Evolutionary conservation across 2,329 filamentous ascomycete species (phyloP), one percentile per base, ranked within the genome.

Genomic region (Pseudogymnoascus sp.): DNA sequence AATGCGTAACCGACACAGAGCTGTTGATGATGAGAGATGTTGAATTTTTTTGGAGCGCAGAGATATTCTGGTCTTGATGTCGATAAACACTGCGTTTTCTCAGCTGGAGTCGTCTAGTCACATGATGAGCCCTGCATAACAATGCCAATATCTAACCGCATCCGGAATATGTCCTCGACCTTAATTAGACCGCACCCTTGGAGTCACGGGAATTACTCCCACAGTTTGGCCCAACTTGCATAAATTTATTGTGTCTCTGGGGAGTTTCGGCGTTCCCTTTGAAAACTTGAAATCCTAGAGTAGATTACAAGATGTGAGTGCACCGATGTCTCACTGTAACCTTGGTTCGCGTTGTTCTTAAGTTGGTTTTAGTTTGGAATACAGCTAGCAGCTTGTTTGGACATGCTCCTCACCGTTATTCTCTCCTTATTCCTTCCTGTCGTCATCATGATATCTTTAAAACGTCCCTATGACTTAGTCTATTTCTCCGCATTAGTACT

Each of bases 361-460:
- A 54, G 28, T 54, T 54, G 47, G 47, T 54, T 54, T 54, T 54
- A 18, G 16, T 32, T 54, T 54, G 16, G 47, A 54, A 32, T 54
- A 54, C 20, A 47, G 41, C 41, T 47, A 25, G 20, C 16, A 18
- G 28, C 47, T 54, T 14, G 47, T 54, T 54, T 54, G n/a, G 11
- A 54, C 28, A 18, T 18, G 11, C 7, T 54, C 16, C 47, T 18
- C 30, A 18, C 32, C 47, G 28, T 32, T 18, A 12, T 32, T 54
- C n/a, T 16, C 9, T 30, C 8, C n/a, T n/a, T 50, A 30, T 50
- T 32, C 25, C 28, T 54, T 54, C 47, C 28, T 54, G 47, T 54
- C 47, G 47, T 54, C 47, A 54, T 54, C 25, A 54, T 54, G 47
- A 54, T 54, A 54, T 54, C 47, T 54, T 32, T 16, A 32, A 20